Base-by-base conservation (phyloP, 2,329 filamentous ascomycete species). In the Iodosphaeria phyllophila region DNA sequence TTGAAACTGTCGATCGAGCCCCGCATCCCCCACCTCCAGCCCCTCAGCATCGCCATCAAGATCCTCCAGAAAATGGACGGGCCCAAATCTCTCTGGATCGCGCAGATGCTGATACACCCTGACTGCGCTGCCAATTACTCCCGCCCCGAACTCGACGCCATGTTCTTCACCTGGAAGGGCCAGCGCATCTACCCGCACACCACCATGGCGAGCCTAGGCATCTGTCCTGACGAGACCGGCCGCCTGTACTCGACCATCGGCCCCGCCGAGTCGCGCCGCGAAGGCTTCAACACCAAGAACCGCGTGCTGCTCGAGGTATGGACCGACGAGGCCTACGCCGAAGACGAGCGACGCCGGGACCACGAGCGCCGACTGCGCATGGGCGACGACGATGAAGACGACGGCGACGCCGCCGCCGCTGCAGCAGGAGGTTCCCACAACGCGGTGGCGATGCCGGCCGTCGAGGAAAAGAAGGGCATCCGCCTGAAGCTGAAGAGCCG, bases 141-240 rank as follows among this genome's bases (percentile, higher is more conserved):
- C 3, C 35, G 44, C 3, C 52, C 61, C 3, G 43, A 59, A 13
- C 48, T 58, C 3, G 50, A 60, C 4, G 52, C 56, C 1, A 53
- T 91, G 11, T 75, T 89, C 37, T 60, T 95, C 28, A 89, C 79
- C 0, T 92, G 79, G 74, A 73, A 72, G 33, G 63, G 67, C 14
- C 67, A 66, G 29, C 66, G 68, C 30, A 50, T 92, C 3, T 92
- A 76, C 42, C 68, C 77, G 34, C 63, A 65, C n/a, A 79, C 77
- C 5, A 84, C 74, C 2, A 73, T 79, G 30, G 58, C 60, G 26
- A 71, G 64, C 23, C 51, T 92, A 5, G 71, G 72, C 5, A 61
- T 89, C 22, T 42, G 50, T 6, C 51, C 56, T 0, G 45, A 51
- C 8, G 39, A 40, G 8, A 46, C 59, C 5, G 58, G 60, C 20